Percentiles rank a stretch among this genome's conserved stretches.
Conservation (phyloP, 2,329 filamentous ascomycete genomes). For the Alternaria incomplexa region DNA sequence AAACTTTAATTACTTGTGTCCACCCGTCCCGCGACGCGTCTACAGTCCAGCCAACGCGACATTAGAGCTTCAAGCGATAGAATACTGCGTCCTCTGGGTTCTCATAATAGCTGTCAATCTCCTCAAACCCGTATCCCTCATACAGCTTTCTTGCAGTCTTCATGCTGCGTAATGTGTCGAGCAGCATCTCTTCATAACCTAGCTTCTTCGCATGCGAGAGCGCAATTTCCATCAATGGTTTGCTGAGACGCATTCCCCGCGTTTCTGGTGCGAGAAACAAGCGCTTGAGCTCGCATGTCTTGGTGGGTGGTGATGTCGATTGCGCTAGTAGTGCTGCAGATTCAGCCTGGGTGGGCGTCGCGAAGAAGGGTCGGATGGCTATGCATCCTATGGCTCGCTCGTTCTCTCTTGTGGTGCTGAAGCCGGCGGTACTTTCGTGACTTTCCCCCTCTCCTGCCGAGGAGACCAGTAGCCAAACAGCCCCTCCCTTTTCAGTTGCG, state of each 20-base stretch:
- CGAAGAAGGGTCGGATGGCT: slow-evolving; percentile 53
- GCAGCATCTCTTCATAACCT: slow-evolving; percentile 60
- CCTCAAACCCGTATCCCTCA: slow-evolving; percentile 57
- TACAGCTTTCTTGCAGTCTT: slow-evolving; percentile 58
- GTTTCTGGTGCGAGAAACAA: slow-evolving; percentile 59
- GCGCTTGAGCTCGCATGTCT: slow-evolving; percentile 63
- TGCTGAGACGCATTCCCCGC: slow-evolving; percentile 57
- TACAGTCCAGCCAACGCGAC: background rate
- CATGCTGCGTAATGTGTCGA: slow-evolving; percentile 65
- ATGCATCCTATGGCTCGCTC: slow-evolving; percentile 56
- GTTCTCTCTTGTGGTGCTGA: background rate
- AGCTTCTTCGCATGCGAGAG: slow-evolving; percentile 54
- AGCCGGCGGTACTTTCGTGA: background rate
- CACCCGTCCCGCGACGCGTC: background rate
- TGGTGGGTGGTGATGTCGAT: slow-evolving; percentile 2
- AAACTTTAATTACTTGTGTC: slow-evolving; percentile 13
- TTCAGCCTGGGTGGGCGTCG: slow-evolving; percentile 2
- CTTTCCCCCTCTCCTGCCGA: background rate
- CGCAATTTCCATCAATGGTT: slow-evolving; percentile 53
- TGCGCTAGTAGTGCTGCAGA: slow-evolving; percentile 7
- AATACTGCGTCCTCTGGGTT: slow-evolving; percentile 62
- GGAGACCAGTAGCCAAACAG: slow-evolving; percentile 56
- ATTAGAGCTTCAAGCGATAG: slow-evolving; percentile 48
- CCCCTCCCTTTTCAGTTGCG: slow-evolving; percentile 51
- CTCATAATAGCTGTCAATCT: slow-evolving; percentile 61